Evolutionary conservation across 2,329 filamentous ascomycete species (phyloP).

Genomic region (Epichloe sp.): DNA sequence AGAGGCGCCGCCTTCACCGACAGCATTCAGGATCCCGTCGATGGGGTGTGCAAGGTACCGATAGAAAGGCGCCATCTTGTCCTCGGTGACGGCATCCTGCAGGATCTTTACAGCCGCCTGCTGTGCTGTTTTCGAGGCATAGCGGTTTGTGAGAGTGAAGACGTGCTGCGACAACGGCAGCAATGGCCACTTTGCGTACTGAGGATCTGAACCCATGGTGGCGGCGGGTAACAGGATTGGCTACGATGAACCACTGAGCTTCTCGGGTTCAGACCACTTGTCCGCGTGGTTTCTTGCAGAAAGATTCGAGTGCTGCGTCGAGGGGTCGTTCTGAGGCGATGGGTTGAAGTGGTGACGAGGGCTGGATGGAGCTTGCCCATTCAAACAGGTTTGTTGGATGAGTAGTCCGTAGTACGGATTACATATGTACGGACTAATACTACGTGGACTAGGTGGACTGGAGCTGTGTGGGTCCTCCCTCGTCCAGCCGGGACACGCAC

Average conservation of each 20-base stretch:
- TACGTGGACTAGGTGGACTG: too few relatives aligned
- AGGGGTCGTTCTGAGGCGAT: constrained; percentile 5
- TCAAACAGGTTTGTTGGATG: background rate
- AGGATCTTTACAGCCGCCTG: constrained; percentile 59
- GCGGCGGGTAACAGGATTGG: constrained; percentile 11
- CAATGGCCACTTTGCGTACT: constrained; percentile 75
- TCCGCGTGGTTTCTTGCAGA: background rate
- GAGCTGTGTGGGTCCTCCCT: too few relatives aligned
- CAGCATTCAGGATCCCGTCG: constrained; percentile 67
- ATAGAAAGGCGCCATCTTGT: constrained; percentile 83
- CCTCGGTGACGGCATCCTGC: constrained; percentile 68
- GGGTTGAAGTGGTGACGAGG: constrained; percentile 2
- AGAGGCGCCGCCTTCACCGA: constrained; percentile 48
- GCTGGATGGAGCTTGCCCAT: constrained; percentile 2
- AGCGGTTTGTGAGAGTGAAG: constrained; percentile 74
- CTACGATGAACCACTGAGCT: constrained; percentile 11
- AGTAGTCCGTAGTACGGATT: constrained; percentile 3
- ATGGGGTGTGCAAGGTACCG: constrained; percentile 70
- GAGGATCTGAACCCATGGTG: constrained; percentile 67
- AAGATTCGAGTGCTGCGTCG: constrained; percentile 5
- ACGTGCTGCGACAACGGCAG: constrained; percentile 74
- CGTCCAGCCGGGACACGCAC: constrained; percentile 16
- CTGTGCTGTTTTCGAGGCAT: constrained; percentile 51
- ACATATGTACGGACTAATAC: too few relatives aligned
- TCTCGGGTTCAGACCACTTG: background rate